A percentile compares a stretch with the other conserved stretches of the same genome.
Conservation (phyloP, 805 yeast species). For the Zygosaccharomyces bisporus region DNA sequence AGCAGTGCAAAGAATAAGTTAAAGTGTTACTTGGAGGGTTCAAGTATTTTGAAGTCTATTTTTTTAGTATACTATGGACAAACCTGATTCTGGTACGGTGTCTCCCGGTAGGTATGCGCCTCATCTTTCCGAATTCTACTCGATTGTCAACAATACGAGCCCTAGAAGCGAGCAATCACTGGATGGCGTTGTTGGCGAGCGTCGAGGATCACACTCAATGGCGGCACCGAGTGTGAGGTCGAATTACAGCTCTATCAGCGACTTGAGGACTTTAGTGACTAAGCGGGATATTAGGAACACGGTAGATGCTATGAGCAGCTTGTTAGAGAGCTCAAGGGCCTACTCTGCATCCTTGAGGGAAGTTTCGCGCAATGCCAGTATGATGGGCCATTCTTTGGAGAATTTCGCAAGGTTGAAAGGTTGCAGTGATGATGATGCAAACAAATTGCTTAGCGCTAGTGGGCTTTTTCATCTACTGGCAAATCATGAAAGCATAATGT, state of each 20-base stretch:
- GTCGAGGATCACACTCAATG: slow-evolving; percentile 16
- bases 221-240: slow-evolving; percentile 42
- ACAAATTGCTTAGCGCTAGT: slow-evolving; percentile 65
- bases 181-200: slow-evolving; percentile 6
- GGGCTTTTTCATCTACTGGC: slow-evolving; percentile 75
- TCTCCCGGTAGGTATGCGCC: slow-evolving; percentile 37
- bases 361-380: slow-evolving; percentile 56
- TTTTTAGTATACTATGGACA: slow-evolving; percentile 7
- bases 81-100: slow-evolving; percentile 11
- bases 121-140: slow-evolving; percentile 58
- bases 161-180: slow-evolving; percentile 7
- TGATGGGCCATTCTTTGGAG: slow-evolving; percentile 69
- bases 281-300: slow-evolving; percentile 55
- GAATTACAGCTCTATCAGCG: slow-evolving; percentile 50
- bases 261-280: slow-evolving; percentile 58
- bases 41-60: neutral
- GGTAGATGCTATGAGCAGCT: slow-evolving; percentile 46
- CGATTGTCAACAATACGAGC: slow-evolving; percentile 42
- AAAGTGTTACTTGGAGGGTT: neutral
- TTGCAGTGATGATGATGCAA: slow-evolving; percentile 49
- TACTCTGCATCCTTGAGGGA: slow-evolving; percentile 41
- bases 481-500: slow-evolving; percentile 70
- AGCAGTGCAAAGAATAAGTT: neutral
- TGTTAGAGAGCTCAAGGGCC: slow-evolving; percentile 44
- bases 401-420: slow-evolving; percentile 60